Base-by-base conservation (phyloP, 352 stramenopile species). In the Phytophthora podocarpi region DNA sequence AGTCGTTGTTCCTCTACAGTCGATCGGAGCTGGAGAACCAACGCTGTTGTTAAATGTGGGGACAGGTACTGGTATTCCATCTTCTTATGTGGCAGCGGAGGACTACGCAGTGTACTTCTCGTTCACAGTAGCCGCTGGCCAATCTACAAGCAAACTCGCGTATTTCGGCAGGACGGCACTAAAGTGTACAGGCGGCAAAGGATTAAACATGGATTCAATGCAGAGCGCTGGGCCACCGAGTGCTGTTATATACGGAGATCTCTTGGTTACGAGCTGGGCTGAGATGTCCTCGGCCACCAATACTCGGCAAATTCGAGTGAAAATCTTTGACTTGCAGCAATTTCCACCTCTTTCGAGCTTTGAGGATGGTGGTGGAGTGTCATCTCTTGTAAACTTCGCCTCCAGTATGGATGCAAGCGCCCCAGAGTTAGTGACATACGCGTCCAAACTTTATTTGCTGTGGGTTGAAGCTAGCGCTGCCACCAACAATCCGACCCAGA, bases 71-170 rank as follows among this genome's bases (percentile, higher is more conserved):
- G 59, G 63, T 2, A 37, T 68, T 1, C 7, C 40, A 4, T 52
- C 76, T 0, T 57, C 57, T 1, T 73, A 83, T 5, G 51, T 86
- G 23, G 61, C 70, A 23, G 67, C 47, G 5, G 75, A 83, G 24
- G 65, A 75, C 23, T 61, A 82, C 34, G 39, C 57, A 2, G 36
- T 87, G 4, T 93, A 82, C 43, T 91, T 93, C 37, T 64, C 70
- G 2, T 82, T 85, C 13, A 70, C 60, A 0, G 63, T 93, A 12
- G 35, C 42, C 8, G 15, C 32, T 0, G 70, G 73, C 0, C 72
- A 91, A 24, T 89, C 85, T 5, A 82, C 67, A 0, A 51, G 47
- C 2, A 74, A 68, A 2, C 32, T 90, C 0, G 48, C 70, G 2
- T 89, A 86, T 53, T 68, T 58, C n/a, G 67, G 68, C 2, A 60